Evolutionary conservation across 2,329 filamentous ascomycete genomes (phyloP), one percentile per base, ranked within the genome.

Genomic region (Penicillium sp.): DNA sequence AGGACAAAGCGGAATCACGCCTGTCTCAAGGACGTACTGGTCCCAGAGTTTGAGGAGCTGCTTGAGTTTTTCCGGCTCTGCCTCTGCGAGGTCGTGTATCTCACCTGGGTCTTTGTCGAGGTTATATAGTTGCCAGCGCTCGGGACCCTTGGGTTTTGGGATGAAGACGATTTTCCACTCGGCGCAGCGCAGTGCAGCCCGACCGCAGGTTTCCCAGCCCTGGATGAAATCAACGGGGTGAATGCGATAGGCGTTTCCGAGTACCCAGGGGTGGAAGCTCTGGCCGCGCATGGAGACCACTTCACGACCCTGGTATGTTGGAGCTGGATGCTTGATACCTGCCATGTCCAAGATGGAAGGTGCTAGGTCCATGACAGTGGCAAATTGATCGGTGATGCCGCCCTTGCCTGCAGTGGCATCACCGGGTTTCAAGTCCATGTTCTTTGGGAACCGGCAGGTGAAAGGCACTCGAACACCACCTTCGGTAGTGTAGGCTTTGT

Each of bases 111-210:
- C 75, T 1, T 60, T 58, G 4, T 52, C 56, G 2, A 79, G 60
- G 48, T 78, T 70, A 50, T 76, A 79, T 26, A 79, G 57, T 57
- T 79, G 72, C 75, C 75, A 79, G 16, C 67, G 67, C 50, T 76
- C 74, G 0, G 68, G 67, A 0, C 73, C 74, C 47, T 74, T 75
- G 13, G 70, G 74, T 39, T 71, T 73, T 1, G 73, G 74, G 33
- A 78, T 74, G 51, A 73, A 77, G 29, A 76, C 69, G 4, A 74
- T 74, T 54, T 78, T 79, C 68, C 71, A 79, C 48, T 75, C 67
- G 6, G 70, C 74, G 36, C 71, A 72, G 29, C 75, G 72, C 15
- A 77, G 67, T 0, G 76, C 76, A 2, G 69, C 70, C 1, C 70
- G 67, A 0, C 73, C 72, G 47, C 71, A 77, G 0, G 70, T 71